phyloP scores from a whole-genome alignment of 495 filamentous ascomycete genomes.

The Immersiella caudata region DNA sequence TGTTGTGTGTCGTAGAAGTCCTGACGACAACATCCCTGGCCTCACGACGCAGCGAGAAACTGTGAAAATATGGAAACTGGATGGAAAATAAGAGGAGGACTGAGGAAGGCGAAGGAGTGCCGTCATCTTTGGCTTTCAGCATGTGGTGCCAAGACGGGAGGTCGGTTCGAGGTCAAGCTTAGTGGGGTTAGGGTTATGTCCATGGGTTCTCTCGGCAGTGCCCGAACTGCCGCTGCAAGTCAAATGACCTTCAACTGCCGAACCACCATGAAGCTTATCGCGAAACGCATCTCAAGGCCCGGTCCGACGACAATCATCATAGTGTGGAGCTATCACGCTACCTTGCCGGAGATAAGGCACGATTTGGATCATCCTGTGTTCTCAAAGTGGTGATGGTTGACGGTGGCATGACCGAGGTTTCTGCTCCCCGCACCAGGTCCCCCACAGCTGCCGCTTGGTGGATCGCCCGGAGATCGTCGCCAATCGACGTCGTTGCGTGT shows the following conservation, averaged over 20 bases:
- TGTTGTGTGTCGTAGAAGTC: no score
- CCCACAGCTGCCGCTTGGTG: not conserved
- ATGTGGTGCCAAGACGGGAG: not conserved
- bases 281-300: not conserved
- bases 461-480: not conserved
- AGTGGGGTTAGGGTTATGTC: not conserved
- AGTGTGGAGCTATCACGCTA: not conserved
- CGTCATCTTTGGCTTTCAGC: no score
- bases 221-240: not conserved
- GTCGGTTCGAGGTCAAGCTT: not conserved
- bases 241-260: not conserved
- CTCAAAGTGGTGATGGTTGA: not conserved
- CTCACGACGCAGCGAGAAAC: no score
- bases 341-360: not conserved
- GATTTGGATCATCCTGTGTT: not conserved
- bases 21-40: no score
- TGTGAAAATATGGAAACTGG: no score
- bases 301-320: not conserved
- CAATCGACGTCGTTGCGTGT: not conserved
- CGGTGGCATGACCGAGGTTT: not conserved
- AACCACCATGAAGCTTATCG: not conserved
- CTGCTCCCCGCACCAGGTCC: not conserved
- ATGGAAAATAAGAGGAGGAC: no score
- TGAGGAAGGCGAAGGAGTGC: no score
- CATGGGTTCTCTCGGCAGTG: not conserved